Conservation (phyloP, 768 basidiomycete species). For the Tulasnella sp. region DNA sequence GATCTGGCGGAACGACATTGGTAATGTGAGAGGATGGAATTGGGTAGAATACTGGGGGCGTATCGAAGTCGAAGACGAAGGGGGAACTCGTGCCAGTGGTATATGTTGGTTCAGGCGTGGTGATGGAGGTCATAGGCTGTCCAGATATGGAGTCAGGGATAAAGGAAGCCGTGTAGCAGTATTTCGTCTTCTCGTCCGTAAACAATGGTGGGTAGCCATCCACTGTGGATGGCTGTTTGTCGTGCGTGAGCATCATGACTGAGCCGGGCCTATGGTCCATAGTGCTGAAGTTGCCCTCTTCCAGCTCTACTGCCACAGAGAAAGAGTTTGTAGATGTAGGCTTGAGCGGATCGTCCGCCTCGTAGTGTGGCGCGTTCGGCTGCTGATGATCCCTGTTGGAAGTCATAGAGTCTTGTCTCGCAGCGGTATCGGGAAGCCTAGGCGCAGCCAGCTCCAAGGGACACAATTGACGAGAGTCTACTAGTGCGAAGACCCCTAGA, state of each 20-base stretch:
- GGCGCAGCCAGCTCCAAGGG: slow-evolving; percentile 25
- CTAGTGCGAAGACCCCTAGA: slow-evolving; percentile 18
- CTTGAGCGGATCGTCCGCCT: background rate
- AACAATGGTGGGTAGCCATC: background rate
- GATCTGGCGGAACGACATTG: background rate
- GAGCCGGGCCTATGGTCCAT: no score
- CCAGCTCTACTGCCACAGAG: background rate
- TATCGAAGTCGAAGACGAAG: slow-evolving; percentile 10
- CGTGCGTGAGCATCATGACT: no score
- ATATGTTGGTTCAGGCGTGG: background rate
- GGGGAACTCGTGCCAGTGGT: background rate
- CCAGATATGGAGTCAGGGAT: background rate
- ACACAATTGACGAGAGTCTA: slow-evolving; percentile 19
- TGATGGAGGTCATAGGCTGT: no score
- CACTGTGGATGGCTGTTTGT: no score
- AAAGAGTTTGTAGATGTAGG: background rate
- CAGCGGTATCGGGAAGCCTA: background rate
- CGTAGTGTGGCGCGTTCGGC: background rate
- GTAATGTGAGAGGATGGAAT: background rate
- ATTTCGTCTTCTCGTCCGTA: background rate
- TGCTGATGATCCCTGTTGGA: background rate
- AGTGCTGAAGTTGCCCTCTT: no score
- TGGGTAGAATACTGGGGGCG: background rate
- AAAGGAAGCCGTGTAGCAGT: background rate
- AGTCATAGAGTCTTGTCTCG: background rate